phyloP scores from a whole-genome alignment of 129 eudicot species.

The Chrysanthemum seticuspe region DNA sequence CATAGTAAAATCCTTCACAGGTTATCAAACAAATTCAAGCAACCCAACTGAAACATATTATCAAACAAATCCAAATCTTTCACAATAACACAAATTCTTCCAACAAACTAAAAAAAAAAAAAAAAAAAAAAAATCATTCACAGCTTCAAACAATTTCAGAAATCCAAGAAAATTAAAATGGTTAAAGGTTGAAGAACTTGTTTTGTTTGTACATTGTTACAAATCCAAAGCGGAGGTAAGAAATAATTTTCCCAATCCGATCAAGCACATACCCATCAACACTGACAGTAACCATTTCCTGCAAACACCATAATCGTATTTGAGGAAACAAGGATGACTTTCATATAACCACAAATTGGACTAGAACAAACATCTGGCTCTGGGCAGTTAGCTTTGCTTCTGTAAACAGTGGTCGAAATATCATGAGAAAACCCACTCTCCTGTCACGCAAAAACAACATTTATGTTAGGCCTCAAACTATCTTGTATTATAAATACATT shows the following conservation, averaged over 20 bases:
- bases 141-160: too few relatives aligned
- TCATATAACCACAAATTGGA: conserved; percentile 16
- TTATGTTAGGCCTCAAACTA: conserved; percentile 18
- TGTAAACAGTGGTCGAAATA: conserved; percentile 88
- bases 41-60: too few relatives aligned
- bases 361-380: conserved; percentile 73
- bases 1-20: too few relatives aligned
- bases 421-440: conserved; percentile 48
- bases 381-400: conserved; percentile 98
- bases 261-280: conserved; percentile 96
- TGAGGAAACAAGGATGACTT: conserved; percentile 14
- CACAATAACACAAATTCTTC: too few relatives aligned
- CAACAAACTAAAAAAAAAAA: too few relatives aligned
- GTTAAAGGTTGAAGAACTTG: too few relatives aligned
- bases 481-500: too few relatives aligned
- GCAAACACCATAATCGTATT: conserved; percentile 21
- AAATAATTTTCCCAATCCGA: conserved; percentile 89
- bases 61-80: too few relatives aligned
- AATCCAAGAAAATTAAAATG: too few relatives aligned
- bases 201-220: too few relatives aligned
- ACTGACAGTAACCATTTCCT: conserved; percentile 96
- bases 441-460: conserved; percentile 20
- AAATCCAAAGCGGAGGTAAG: conserved; percentile 69
- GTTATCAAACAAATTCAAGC: too few relatives aligned
- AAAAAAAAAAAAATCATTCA: too few relatives aligned